Conservation (phyloP, 352 stramenopile genomes). For the Pythium folliculosum region DNA sequence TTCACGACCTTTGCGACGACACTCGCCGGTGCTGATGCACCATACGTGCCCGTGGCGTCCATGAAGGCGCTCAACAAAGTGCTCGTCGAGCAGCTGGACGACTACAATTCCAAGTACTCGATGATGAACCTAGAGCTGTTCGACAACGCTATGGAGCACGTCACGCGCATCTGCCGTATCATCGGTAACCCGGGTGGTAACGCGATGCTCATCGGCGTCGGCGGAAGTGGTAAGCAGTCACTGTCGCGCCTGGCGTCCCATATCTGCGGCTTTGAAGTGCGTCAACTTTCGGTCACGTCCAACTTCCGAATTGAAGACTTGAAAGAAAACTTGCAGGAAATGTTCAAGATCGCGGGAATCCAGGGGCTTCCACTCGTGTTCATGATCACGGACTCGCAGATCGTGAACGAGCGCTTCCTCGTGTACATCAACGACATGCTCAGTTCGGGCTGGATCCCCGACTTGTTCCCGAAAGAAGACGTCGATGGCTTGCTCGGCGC, state of each 20-base stretch:
- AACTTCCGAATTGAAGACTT: slow-evolving; percentile 97
- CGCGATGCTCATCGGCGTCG: slow-evolving; percentile 97
- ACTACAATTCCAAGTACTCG: slow-evolving; percentile 97
- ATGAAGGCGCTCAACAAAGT: slow-evolving; percentile 90
- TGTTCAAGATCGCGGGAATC: slow-evolving; percentile 96
- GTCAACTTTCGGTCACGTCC: slow-evolving; percentile 94
- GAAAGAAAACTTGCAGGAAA: slow-evolving; percentile 95
- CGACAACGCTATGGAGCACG: slow-evolving; percentile 96
- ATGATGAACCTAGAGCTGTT: slow-evolving; percentile 99
- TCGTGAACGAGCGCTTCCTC: slow-evolving; percentile 98
- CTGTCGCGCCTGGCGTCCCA: slow-evolving; percentile 95
- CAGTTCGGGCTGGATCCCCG: slow-evolving; percentile 94
- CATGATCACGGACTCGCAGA: slow-evolving; percentile 98
- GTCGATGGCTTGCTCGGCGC: slow-evolving; percentile 91
- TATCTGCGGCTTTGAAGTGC: slow-evolving; percentile 96
- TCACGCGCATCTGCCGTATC: slow-evolving; percentile 96
- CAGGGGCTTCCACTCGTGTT: slow-evolving; percentile 95
- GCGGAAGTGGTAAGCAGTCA: slow-evolving; percentile 96
- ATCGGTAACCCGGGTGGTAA: slow-evolving; percentile 96
- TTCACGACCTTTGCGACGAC: slow-evolving; percentile 94
- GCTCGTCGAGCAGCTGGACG: slow-evolving; percentile 93
- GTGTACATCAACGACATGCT: slow-evolving; percentile 99
- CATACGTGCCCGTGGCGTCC: slow-evolving; percentile 71
- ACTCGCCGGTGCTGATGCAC: slow-evolving; percentile 59
- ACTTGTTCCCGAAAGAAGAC: slow-evolving; percentile 97